A percentile compares a stretch with the other conserved stretches of the same genome.
These are phyloP conservation scores for Agaricus subrufescens DNA, from an alignment of 768 basidiomycete species.

Conservation along the genomic window DNA sequence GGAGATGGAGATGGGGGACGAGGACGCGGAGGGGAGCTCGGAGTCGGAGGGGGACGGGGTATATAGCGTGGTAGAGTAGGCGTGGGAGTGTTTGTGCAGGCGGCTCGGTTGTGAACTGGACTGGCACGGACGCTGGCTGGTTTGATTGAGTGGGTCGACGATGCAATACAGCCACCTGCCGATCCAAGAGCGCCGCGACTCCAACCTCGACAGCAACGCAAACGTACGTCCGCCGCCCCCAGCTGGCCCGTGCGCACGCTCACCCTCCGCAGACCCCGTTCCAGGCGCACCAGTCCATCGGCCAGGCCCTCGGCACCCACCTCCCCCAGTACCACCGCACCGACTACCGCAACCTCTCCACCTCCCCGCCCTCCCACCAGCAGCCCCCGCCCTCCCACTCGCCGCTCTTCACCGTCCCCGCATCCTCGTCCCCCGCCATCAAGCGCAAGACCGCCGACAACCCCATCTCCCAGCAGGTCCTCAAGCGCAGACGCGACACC, in stretches of 20 bases:
- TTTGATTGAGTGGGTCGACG: conserved; percentile 40
- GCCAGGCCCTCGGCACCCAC: conserved; percentile 56
- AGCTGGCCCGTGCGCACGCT: conserved; percentile 18
- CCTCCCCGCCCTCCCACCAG: conserved; percentile 31
- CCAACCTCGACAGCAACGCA: conserved; percentile 52
- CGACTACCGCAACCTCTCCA: conserved; percentile 35
- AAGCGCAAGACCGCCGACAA: conserved; percentile 41
- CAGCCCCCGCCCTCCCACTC: conserved; percentile 30
- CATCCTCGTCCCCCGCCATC: conserved; percentile 31
- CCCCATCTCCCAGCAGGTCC: conserved; percentile 19
- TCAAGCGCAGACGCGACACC: conserved; percentile 11
- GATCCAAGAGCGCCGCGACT: conserved; percentile 47
- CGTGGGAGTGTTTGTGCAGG: conserved; percentile 1
- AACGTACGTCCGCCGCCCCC: conserved; percentile 41
- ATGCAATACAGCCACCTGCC: conserved; percentile 60
- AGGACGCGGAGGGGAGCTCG: conserved; percentile 39
- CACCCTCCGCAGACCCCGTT: conserved; percentile 39
- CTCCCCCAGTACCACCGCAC: conserved; percentile 22
- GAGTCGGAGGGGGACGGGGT: conserved; percentile 33
- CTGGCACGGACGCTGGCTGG: conserved; percentile 9
- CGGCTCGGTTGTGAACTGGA: conserved; percentile 22
- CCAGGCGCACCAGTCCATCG: conserved; percentile 53
- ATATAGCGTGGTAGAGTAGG: conserved; percentile 10
- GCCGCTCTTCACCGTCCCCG: conserved; percentile 32
- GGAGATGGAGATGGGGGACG: conserved; percentile 30